These are phyloP conservation scores for Achaetomium macrosporum DNA, from an alignment of 2,329 filamentous ascomycete genomes.

Conservation along the genomic window DNA sequence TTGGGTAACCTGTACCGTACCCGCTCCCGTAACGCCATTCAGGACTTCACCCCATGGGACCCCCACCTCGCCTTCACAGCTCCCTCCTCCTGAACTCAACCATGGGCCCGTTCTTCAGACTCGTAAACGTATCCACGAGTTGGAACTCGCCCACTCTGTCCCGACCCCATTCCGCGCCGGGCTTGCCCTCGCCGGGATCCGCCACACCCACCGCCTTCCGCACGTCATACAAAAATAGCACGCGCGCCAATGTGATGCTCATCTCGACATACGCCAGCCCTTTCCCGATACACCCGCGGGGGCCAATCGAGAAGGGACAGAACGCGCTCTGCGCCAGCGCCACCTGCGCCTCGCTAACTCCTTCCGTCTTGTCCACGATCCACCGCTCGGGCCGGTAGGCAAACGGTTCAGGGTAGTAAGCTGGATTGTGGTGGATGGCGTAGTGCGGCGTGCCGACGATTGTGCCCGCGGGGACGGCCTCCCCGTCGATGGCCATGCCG, in stretches of 20 bases:
- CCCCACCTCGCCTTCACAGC: slow-evolving; percentile 2
- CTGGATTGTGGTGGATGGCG: slow-evolving; percentile 60
- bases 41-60: not conserved
- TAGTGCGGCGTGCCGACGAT: slow-evolving; percentile 62
- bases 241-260: slow-evolving; percentile 55
- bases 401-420: slow-evolving; percentile 56
- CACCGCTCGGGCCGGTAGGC: slow-evolving; percentile 60
- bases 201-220: slow-evolving; percentile 42
- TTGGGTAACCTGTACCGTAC: too few species aligned
- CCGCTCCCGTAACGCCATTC: not conserved
- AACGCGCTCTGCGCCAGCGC: slow-evolving; percentile 60
- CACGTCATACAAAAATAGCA: slow-evolving; percentile 58
- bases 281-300: slow-evolving; percentile 68
- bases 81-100: slow-evolving; percentile 50
- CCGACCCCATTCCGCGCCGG: slow-evolving; percentile 47
- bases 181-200: slow-evolving; percentile 46
- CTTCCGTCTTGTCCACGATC: slow-evolving; percentile 38
- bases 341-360: slow-evolving; percentile 41
- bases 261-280: slow-evolving; percentile 62
- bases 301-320: slow-evolving; percentile 67
- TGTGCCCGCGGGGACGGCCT: slow-evolving; percentile 50
- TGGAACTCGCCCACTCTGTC: slow-evolving; percentile 58
- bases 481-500: slow-evolving; percentile 49
- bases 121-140: slow-evolving; percentile 67
- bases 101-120: slow-evolving; percentile 64